Percentiles rank a stretch among this genome's conserved stretches.
These are phyloP conservation scores for Jackrogersella minutella DNA, from an alignment of 495 filamentous ascomycete genomes.

Conservation along the genomic window DNA sequence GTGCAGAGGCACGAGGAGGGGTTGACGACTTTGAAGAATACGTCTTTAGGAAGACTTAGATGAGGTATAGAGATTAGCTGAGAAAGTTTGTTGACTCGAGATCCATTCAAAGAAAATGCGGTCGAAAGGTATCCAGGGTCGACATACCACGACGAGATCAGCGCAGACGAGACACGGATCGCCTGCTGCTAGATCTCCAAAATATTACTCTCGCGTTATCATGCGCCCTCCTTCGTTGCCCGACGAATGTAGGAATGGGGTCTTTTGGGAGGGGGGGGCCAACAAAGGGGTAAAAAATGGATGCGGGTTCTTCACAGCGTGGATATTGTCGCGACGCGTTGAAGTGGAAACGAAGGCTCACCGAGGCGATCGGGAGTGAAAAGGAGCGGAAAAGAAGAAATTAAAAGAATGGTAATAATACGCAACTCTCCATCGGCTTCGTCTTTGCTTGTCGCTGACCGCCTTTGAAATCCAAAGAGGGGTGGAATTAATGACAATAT, in stretches of 20 bases:
- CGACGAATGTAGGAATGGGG: constrained; percentile 28
- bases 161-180: constrained; percentile 62
- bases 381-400: constrained; percentile 33
- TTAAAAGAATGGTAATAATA: constrained; percentile 47
- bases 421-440: constrained; percentile 43
- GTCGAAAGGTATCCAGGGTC: constrained; percentile 8
- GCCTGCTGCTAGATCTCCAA: constrained; percentile 62
- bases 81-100: constrained; percentile 4
- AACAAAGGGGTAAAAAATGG: constrained; percentile 39
- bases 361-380: constrained; percentile 18
- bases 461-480: constrained; percentile 32
- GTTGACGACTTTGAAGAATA: constrained; percentile 59
- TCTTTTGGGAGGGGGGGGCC: too few relatives aligned
- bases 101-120: constrained; percentile 16
- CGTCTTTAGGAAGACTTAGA: constrained; percentile 52
- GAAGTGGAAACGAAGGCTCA: constrained; percentile 27
- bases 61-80: constrained; percentile 28
- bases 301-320: constrained; percentile 27
- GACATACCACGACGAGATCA: constrained; percentile 60
- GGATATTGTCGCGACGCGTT: constrained; percentile 52
- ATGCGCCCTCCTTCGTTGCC: constrained; percentile 32
- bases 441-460: constrained; percentile 14
- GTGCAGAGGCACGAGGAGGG: constrained; percentile 63
- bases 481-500: neutral
- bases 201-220: constrained; percentile 41